Evolutionary conservation across 345 rosid species (phyloP), one percentile per base, ranked within the genome.

Genomic region (Salix arbutifolia): DNA sequence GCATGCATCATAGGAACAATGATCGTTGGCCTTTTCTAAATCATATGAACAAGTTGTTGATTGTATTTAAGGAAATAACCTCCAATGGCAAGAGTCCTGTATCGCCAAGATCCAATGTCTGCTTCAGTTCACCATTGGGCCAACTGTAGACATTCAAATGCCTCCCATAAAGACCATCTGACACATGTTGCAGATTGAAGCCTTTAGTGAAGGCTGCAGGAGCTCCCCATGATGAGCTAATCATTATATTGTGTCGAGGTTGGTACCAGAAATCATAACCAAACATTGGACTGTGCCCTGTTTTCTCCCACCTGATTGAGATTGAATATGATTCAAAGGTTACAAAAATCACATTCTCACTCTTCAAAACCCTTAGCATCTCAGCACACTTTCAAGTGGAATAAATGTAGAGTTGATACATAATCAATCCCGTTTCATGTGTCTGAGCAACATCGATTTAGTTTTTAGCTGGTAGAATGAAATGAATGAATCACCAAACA

Each of bases 201-300:
- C 99, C 99, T 84, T 88, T 85, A 42, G 87, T 74, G 71, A 92
- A 95, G 42, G 97, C 97, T 33, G 87, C 79, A 44, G 99, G 99
- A 74, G 99, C 99, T 56, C 97, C 99, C 92, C 94, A 94, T 21
- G 98, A 90, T 60, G 98, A 80, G 85, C 98, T 89, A 75, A 92
- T 92, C 97, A 93, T 93, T 1, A 92, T 93, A 79, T 91, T 89
- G 84, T 90, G 97, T 18, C 88, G 94, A 21, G 97, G 97, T 75
- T 95, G 97, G 87, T 95, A 93, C 99, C 97, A 93, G 72, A 87
- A 95, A 86, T 95, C 99, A 83, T 90, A 93, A 46, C 97, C 95
- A 80, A 88, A 95, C 44, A 66, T 28, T 3, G 98, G 98, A 81
- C 91, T 89, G 65, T 92, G 82, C 69, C 97, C 97, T 28, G 91